A percentile compares a stretch with the other conserved stretches of the same genome.
These are phyloP conservation scores for Backusella macrospora DNA, from an alignment of 192 early-diverging fungal species.

Conservation along the genomic window DNA sequence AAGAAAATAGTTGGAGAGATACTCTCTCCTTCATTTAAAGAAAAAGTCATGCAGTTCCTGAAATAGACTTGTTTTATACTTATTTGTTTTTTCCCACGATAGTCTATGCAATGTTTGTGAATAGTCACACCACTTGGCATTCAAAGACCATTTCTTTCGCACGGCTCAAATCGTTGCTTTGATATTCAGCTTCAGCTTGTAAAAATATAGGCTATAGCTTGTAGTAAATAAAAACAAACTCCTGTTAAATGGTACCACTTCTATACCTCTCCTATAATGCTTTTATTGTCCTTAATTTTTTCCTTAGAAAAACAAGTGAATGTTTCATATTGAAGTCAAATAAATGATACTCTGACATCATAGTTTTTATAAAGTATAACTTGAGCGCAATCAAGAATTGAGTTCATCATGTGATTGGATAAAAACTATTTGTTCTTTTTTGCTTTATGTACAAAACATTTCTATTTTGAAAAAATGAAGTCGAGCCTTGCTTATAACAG, in stretches of 20 bases:
- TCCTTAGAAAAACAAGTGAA: background rate
- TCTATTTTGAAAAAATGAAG: background rate
- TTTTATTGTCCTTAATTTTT: background rate
- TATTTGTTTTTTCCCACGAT: background rate
- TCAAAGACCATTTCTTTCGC: constrained; percentile 5
- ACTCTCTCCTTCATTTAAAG: background rate
- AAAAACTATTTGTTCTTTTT: constrained; percentile 5
- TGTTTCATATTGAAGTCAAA: background rate
- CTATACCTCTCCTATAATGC: background rate
- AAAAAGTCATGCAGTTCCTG: constrained; percentile 8
- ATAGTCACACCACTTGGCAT: constrained; percentile 6
- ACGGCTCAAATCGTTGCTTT: background rate
- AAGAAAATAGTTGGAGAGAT: background rate
- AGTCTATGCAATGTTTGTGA: background rate
- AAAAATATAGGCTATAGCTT: background rate
- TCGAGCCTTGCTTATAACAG: background rate
- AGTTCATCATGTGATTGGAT: background rate
- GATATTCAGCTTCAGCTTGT: background rate
- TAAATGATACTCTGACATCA: constrained; percentile 4
- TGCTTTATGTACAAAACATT: background rate
- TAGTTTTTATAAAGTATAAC: background rate
- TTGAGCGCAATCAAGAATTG: background rate
- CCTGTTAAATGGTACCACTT: background rate
- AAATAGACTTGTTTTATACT: background rate
- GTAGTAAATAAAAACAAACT: background rate